Base-by-base conservation (phyloP, 495 filamentous ascomycete species). In the Trichoderma asperelloides region DNA sequence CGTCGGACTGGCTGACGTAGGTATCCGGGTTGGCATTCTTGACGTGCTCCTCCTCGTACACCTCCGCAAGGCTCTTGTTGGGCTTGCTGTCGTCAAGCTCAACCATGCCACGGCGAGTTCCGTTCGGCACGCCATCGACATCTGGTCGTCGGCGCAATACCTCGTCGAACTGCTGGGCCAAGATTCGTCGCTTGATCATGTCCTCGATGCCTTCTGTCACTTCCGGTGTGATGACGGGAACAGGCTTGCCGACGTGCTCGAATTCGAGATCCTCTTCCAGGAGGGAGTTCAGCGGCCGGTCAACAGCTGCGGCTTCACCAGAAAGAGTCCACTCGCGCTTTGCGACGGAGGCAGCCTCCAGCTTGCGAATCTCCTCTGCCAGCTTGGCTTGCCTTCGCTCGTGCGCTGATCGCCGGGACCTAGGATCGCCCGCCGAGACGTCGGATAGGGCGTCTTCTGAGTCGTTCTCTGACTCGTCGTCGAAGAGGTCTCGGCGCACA, bases 231-330 rank as follows among this genome's bases (percentile, higher is more conserved):
- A 97, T 92, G 39, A 97, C 90, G 4, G 94, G 92, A 0, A 97
- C 89, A 0, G 95, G 95, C 75, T 97, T 98, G 68, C 95, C 96
- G n/a, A 90, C 86, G 63, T 95, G 86, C 75, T 98, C 95, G 71
- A 97, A 98, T 65, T 98, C 95, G 16, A 98, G 83, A 69, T 97
- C 93, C 77, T 98, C 89, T 74, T 97, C 96, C 2, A 98, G 84
- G 0, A 98, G 84, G 0, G 93, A 96, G 76, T 98, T 98, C 21
- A 92, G 68, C 0, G 96, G 95, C 62, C 95, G 83, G 67, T 92
- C 90, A 2, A 81, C 80, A 0, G 91, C 96, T 60, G 86, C 84
- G 47, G 92, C 95, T 82, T 98, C 95, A 72, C 95, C 95, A 13
- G 90, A 82, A 43, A 98, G 80, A 63, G 89, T 91, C 95, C 95